phyloP scores from a whole-genome alignment of 345 rosid genomes.

The Aegle marmelos region DNA sequence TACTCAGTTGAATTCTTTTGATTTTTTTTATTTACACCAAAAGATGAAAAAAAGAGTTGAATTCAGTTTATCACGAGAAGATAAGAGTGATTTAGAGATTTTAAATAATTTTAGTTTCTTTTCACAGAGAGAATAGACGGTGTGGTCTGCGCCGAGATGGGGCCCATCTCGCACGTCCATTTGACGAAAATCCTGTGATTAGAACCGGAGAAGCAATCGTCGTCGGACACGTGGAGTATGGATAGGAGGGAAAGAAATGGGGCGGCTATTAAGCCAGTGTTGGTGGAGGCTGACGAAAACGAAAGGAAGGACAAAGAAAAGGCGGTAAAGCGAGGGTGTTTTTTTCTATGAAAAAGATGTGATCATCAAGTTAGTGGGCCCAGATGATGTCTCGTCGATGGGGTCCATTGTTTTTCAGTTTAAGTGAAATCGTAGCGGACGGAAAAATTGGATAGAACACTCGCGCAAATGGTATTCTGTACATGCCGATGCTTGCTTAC shows the following conservation, averaged over 20 bases:
- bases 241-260: neutral
- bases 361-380: neutral
- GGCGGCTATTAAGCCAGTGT: neutral
- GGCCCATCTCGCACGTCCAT: neutral
- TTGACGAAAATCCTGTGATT: neutral
- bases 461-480: too few species aligned
- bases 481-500: too few species aligned
- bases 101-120: neutral
- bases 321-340: neutral
- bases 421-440: too few species aligned
- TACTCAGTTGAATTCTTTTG: neutral
- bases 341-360: neutral
- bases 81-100: too few species aligned
- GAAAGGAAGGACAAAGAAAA: neutral
- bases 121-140: too few species aligned
- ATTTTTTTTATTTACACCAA: neutral
- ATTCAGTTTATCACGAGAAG: neutral
- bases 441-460: too few species aligned
- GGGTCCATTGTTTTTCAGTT: neutral
- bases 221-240: neutral
- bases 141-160: neutral
- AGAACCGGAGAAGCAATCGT: neutral
- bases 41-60: neutral
- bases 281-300: neutral
- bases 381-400: neutral